Evolutionary conservation across 345 rosid species (phyloP).

Genomic region (Euphorbia pulcherrima): DNA sequence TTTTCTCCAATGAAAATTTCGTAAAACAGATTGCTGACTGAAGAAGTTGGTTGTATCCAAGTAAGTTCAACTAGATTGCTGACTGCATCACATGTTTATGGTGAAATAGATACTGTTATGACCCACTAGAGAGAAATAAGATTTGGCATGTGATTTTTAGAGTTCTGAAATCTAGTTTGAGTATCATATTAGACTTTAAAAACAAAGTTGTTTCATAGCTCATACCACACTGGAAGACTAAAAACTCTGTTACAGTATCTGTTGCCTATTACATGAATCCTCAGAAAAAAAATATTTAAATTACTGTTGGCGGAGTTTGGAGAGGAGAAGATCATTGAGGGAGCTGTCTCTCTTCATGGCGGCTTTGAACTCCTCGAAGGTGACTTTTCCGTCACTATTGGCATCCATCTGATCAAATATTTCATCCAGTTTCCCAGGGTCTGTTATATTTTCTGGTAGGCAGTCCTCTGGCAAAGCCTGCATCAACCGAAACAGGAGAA

Average conservation of each 20-base stretch:
- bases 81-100: background rate
- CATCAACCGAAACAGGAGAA: background rate
- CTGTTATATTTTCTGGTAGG: constrained; percentile 53
- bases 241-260: constrained; percentile 5
- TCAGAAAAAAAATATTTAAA: background rate
- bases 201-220: background rate
- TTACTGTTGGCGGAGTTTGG: constrained; percentile 36
- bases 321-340: background rate
- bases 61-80: background rate
- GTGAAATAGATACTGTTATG: background rate
- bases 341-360: constrained; percentile 70
- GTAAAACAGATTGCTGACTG: too few species aligned
- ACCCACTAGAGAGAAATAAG: too few species aligned
- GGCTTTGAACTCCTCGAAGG: constrained; percentile 66
- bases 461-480: constrained; percentile 26
- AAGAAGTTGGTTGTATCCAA: too few species aligned
- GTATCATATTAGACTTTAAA: too few species aligned
- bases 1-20: too few species aligned
- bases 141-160: too few species aligned
- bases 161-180: too few species aligned
- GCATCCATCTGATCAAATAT: constrained; percentile 65
- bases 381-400: constrained; percentile 31
- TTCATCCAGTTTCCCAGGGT: constrained; percentile 61
- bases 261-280: background rate
- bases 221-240: background rate